Conservation (phyloP, 306 rosid species). For the Inga laurina region DNA sequence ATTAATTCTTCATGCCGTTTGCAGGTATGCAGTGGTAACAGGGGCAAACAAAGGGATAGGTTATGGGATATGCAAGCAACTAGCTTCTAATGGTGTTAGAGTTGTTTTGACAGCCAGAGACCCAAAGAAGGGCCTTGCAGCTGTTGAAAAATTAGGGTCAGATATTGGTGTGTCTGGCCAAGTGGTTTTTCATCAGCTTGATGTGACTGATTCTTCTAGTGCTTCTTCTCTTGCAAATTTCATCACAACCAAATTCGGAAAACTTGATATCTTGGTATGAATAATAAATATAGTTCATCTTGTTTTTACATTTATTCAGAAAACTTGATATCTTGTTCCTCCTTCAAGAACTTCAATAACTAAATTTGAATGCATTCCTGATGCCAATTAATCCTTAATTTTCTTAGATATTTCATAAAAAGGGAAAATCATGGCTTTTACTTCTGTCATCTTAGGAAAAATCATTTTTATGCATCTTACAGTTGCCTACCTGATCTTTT, state of each 20-base stretch:
- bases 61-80: not conserved
- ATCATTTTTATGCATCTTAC: too few species aligned
- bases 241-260: constrained; percentile 37
- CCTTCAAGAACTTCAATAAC: too few species aligned
- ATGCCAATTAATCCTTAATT: too few species aligned
- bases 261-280: constrained; percentile 36
- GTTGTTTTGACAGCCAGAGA: constrained; percentile 40
- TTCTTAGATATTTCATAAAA: too few species aligned
- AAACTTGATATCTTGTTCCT: too few species aligned
- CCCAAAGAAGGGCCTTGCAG: constrained; percentile 42
- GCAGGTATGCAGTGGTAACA: not conserved
- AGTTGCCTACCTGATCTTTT: too few species aligned
- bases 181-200: constrained; percentile 38
- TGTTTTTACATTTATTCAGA: too few species aligned
- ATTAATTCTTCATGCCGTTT: not conserved
- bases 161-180: constrained; percentile 20
- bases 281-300: not conserved
- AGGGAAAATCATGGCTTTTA: too few species aligned
- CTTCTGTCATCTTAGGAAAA: too few species aligned
- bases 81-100: not conserved
- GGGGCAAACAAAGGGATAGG: constrained; percentile 5
- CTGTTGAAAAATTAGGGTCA: constrained; percentile 31
- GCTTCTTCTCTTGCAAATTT: constrained; percentile 33
- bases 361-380: too few species aligned
- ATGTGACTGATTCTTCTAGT: not conserved